Conservation (phyloP, 306 rosid species). For the Abrus pulchellus region DNA sequence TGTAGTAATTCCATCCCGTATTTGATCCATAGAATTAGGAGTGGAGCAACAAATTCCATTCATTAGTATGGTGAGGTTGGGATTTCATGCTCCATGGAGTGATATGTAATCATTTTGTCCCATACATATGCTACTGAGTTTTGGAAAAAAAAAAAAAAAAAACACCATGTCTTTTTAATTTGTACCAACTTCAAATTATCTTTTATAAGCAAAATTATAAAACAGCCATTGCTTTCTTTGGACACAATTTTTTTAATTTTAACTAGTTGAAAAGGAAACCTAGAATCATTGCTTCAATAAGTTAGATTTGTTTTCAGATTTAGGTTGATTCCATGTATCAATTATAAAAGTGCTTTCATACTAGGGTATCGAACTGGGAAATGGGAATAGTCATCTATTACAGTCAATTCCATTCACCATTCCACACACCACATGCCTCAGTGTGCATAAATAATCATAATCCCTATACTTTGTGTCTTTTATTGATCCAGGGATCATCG, state of each 20-base stretch:
- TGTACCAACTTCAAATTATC: not conserved
- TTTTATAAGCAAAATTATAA: conserved; percentile 2
- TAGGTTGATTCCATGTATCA: not conserved
- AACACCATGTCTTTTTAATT: no score
- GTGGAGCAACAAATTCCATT: conserved; percentile 11
- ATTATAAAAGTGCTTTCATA: not conserved
- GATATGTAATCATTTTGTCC: conserved; percentile 15
- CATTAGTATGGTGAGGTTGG: not conserved
- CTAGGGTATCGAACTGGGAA: not conserved
- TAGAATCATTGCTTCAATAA: not conserved
- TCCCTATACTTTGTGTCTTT: conserved; percentile 24
- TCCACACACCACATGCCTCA: not conserved
- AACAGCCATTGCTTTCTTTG: not conserved
- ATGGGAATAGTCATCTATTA: conserved; percentile 8
- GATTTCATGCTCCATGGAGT: conserved; percentile 19
- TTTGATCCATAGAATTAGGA: not conserved
- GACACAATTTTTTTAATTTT: not conserved
- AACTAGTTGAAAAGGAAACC: not conserved
- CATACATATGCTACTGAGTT: not conserved
- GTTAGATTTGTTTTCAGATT: not conserved
- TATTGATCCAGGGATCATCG: conserved; percentile 78
- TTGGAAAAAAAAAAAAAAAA: not conserved
- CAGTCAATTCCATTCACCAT: conserved; percentile 4
- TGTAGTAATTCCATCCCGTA: conserved; percentile 1
- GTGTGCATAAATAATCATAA: conserved; percentile 9